Evolutionary conservation across 495 filamentous ascomycete species (phyloP), one percentile per base, ranked within the genome.

Genomic region (Stereocaulon alpinum): DNA sequence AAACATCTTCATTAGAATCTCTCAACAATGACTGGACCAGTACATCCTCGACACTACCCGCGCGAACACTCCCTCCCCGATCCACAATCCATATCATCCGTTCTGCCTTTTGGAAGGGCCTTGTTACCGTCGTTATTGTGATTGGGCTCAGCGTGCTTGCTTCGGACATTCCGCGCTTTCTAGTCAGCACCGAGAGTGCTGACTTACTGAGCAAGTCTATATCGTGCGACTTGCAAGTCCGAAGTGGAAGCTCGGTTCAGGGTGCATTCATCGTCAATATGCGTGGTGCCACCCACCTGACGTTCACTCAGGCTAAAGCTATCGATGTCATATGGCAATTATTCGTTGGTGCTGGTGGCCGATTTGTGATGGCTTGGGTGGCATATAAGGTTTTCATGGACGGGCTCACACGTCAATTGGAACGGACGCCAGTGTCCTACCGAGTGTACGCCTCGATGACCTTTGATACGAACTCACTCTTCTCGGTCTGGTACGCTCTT

Each of bases 321-420:
- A 67, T 67, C 43, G 68, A 71, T 50, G 61, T 69, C n/a, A 41
- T 60, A 2, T 70, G 64, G 66, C 66, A 70, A 45, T 56, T 71
- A 7, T 37, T 63, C 12, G 44, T 68, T 17, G 69, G 68, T 37
- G 59, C 63, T 60, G 69, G 66, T 4, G 69, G 68, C 10, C 61
- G 67, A 24, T 11, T 67, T 2, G 43, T 69, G 9, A 22, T 68
- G 47, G 66, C 59, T 30, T 68, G 55, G 37, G 58, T 69, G 4
- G 63, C 65, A 37, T 71, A 68, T 34, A 51, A 53, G 11, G 58
- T 66, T 12, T 65, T 66, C 49, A 69, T 65, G 59, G 69, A 70
- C 44, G 69, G 58, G 32, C 47, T 70, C 30, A 32, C 64, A 3
- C 59, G 63, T 20, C 52, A 60, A 22, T 64, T 68, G 65, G 63